Evolutionary conservation across 2,329 filamentous ascomycete genomes (phyloP), one percentile per base, ranked within the genome.

Genomic region (Sporothrix schenckii): DNA sequence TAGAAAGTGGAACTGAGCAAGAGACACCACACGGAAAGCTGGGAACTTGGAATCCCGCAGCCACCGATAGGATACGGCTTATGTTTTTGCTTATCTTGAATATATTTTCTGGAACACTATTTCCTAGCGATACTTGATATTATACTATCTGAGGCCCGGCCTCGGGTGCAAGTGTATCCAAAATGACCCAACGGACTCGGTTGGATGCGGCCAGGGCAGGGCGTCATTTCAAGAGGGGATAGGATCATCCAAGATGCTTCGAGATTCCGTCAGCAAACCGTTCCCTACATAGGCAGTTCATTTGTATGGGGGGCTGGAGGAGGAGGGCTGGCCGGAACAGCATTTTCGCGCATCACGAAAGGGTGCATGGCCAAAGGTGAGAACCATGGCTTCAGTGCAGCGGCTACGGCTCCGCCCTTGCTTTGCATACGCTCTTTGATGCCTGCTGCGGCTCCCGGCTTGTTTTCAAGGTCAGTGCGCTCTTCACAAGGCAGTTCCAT

Each of bases 121-220:
- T 49, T n/a, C 44, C 39, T 63, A 63, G 13, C 39, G 27, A 65
- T 65, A 30, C 44, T 49, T 16, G 34, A 21, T 65, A 50, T 21
- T 10, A 7, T 65, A 19, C 61, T 50, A 30, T 34, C 41, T 3
- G 47, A 47, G 6, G 58, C 13, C n/a, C 27, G 9, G 16, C 27
- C 14, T 16, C 7, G 9, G 39, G 7, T 34, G 16, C 44, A 19
- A 19, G 19, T 11, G 39, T 63, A 34, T 65, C 24, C 44, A 65
- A 65, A 63, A 27, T 39, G 14, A 47, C 41, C 61, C 61, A 34
- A 65, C 60, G 4, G 24, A 21, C 50, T 9, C 7, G 3, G 27
- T n/a, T 34, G 14, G 44, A 61, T 44, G 58, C 39, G 58, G n/a
- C 58, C 39, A 47, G 39, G 58, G 58, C 39, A 47, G 39, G 58